Evolutionary conservation across 1,139 yeast species (phyloP).

Genomic region (Petasospora fabianii): DNA sequence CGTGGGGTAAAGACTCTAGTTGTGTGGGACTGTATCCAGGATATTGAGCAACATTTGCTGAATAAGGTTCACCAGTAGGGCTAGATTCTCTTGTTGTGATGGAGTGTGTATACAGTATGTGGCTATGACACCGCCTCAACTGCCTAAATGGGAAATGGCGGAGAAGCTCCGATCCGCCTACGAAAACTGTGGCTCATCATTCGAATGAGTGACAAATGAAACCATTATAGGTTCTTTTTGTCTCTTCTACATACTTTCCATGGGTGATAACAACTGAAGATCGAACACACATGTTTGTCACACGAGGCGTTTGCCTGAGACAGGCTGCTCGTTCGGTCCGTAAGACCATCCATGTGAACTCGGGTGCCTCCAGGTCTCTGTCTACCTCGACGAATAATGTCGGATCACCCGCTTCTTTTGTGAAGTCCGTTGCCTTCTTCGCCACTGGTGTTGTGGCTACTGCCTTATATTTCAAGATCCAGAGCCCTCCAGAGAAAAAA

Average conservation of each 20-base stretch:
- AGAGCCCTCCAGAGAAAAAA: too few relatives aligned
- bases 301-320: background rate
- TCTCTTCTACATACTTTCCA: background rate
- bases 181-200: too few relatives aligned
- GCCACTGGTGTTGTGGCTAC: slow-evolving; percentile 19
- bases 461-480: slow-evolving; percentile 8
- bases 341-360: background rate
- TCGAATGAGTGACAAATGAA: background rate
- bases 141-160: too few relatives aligned
- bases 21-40: too few relatives aligned
- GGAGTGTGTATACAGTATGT: too few relatives aligned
- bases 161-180: too few relatives aligned
- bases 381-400: background rate
- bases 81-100: too few relatives aligned
- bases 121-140: too few relatives aligned
- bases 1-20: too few relatives aligned
- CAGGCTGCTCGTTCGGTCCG: background rate
- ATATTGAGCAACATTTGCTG: too few relatives aligned
- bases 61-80: too few relatives aligned
- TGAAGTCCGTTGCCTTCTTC: slow-evolving; percentile 16
- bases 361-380: background rate
- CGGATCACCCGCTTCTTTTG: background rate
- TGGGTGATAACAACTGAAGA: too few relatives aligned
- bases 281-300: background rate
- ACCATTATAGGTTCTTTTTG: background rate